Percentiles rank a stretch among this genome's conserved stretches.
These are phyloP conservation scores for Umbelopsis sp. DNA, from an alignment of 192 early-diverging fungal genomes.

Conservation along the genomic window DNA sequence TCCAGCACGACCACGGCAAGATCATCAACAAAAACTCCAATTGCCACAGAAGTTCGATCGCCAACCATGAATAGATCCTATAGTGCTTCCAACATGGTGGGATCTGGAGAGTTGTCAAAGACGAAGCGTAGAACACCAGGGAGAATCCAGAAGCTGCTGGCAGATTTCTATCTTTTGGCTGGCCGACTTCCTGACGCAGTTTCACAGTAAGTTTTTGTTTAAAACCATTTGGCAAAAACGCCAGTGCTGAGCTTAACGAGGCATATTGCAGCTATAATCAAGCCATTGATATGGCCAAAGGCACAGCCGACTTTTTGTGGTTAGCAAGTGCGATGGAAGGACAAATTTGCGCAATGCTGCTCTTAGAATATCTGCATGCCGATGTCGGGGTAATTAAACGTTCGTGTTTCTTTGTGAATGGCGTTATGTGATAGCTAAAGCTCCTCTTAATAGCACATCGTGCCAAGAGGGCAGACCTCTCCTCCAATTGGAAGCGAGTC, in stretches of 20 bases:
- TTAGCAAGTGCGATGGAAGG: constrained; percentile 75
- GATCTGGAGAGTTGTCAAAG: constrained; percentile 33
- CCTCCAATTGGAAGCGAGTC: constrained; percentile 11
- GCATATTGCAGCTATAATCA: constrained; percentile 53
- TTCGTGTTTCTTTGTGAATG: not conserved
- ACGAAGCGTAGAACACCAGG: constrained; percentile 67
- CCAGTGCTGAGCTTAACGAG: not conserved
- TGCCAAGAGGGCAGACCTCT: constrained; percentile 22
- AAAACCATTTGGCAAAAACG: not conserved
- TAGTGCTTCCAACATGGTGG: constrained; percentile 24
- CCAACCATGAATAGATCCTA: constrained; percentile 49
- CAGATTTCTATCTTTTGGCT: constrained; percentile 75
- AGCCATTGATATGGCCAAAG: constrained; percentile 70
- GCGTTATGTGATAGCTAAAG: not conserved
- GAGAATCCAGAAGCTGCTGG: constrained; percentile 72
- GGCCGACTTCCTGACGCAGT: constrained; percentile 74
- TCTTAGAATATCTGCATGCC: constrained; percentile 61
- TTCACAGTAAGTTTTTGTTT: constrained; percentile 41
- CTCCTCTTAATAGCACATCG: constrained; percentile 25
- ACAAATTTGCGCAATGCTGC: constrained; percentile 60
- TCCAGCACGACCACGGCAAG: constrained; percentile 18
- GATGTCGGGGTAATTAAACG: constrained; percentile 58
- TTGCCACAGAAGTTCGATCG: constrained; percentile 42
- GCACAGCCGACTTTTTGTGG: constrained; percentile 75
- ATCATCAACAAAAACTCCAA: constrained; percentile 19